Base-by-base conservation (phyloP, 2,329 filamentous ascomycete species). In the Didymella glomerata region DNA sequence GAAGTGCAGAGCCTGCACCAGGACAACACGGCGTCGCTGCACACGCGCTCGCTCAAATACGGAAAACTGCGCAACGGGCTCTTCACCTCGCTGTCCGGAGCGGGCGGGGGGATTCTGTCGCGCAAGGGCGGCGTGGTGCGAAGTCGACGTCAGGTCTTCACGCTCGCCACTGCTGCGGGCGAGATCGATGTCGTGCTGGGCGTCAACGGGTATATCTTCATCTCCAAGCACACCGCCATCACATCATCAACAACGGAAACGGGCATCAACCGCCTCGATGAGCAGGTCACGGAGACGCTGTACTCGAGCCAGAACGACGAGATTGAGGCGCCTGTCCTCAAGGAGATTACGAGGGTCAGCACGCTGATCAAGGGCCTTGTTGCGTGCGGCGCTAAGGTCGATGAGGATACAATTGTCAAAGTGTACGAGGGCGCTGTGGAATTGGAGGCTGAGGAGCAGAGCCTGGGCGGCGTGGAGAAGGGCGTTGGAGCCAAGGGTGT, bases 171-270 rank as follows among this genome's bases (percentile, higher is more conserved):
- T 83, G 85, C 32, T 84, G 86, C 51, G 0, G 89, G 88, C 63
- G 86, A 88, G 47, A 86, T 99, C 27, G 92, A 97, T 73, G 87
- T 98, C 8, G 85, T 97, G 51, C 83, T 99, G 1, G 95, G 95
- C 2, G 95, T 99, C 38, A 99, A 99, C 71, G 95, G 95, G 1
- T 98, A 96, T 75, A 93, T 98, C 58, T 99, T 92, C 90, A 93
- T 98, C 72, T 89, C 89, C 77, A 93, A 92, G 80, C 92, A 96
- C 69, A 81, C 90, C 8, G 88, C 91, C 66, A 85, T 84, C 3
- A 77, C 70, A 2, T 77, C 84, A 42, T 79, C 81, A n/a, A 80
- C 79, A 14, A 81, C 80, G 54, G 83, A 82, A 73, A 87, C 81
- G 10, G 84, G 84, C 2, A 91, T 97, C 70, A 96, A 92, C 52